Base-by-base conservation (phyloP, 345 rosid species). In the Alliaria petiolata region DNA sequence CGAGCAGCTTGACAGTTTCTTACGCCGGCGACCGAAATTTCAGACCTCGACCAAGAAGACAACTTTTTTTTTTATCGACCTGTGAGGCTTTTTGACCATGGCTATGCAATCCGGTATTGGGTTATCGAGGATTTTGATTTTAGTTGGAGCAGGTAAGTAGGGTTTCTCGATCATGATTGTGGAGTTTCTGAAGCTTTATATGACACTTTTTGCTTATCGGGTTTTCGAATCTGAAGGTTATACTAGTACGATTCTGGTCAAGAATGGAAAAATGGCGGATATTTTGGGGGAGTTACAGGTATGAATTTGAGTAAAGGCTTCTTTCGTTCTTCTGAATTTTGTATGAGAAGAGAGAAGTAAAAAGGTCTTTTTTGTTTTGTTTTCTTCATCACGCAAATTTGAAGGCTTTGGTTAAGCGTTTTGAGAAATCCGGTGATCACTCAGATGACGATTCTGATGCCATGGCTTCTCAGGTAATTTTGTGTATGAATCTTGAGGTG, bases 261-360 rank as follows among this genome's bases (percentile, higher is more conserved):
- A 88, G 47, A 90, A 95, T 66, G 93, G 98, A 0, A 92, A 95
- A 80, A 78, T 95, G 74, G 83, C 99, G 0, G 96, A 91, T 4
- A 3, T 91, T 34, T 20, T 95, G 43, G 92, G 89, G 49, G 91
- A 95, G 66, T 72, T 95, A 59, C 90, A 88, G 91, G 99, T 95
- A 66, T 46, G n/a, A 36, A 46, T 50, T 25, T 26, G 1, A 40
- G 61, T 55, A 19, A 12, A 52, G 65, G 65, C 57, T 46, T 66
- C 19, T 34, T 63, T 35, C 56, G 44, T 14, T 63, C 22, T 40
- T 70, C 16, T 42, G 47, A 64, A 33, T 31, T 74, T 47, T 58
- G 22, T 7, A 19, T 47, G 28, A 65, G 43, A 45, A 44, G 16
- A 12, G 17, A 43, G 2, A 44, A 33, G 16, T 26, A 19, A 66